Base-by-base conservation (phyloP, 2,329 filamentous ascomycete species). In the Pestalotiopsis fici region DNA sequence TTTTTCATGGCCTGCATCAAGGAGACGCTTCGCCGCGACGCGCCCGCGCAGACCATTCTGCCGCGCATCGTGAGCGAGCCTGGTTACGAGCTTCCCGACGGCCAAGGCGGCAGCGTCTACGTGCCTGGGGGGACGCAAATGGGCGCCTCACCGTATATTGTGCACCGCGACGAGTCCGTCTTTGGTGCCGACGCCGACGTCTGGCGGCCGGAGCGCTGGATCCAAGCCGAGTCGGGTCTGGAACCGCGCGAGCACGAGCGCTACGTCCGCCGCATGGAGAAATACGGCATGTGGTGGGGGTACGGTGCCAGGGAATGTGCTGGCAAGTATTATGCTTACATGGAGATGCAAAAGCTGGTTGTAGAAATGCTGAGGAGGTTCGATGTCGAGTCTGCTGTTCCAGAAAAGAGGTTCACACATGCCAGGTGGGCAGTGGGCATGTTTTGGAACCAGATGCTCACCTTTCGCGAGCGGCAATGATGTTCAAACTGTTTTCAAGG, bases 261-360 rank as follows among this genome's bases (percentile, higher is more conserved):
- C 23, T 57, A 27, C 55, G 55, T 57, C 55, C 55, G 55, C 43
- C 43, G 43, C 15, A 50, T 50, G 43, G 43, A 50, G 7, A 50
- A 50, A 18, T 50, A 50, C 43, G 43, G 43, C 43, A 50, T 50
- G 43, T 50, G 43, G 43, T 50, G 43, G 43, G 43, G 43, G 15
- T 50, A 50, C 43, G 43, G 43, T 18, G 43, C 43, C 43, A 4
- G 43, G 15, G 43, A 50, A 18, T 50, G 43, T 18, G 43, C 43
- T 6, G 43, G 43, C 43, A 50, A 50, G 43, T 50, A 50, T 7
- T 50, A 50, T 3, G 43, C 43, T 6, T 50, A 50, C n/a, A 50
- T 66, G 25, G 64, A 66, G 64, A 66, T 66, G 64, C 64, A 66
- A 55, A 66, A 66, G 37, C 64, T 66, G 2, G 59, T 56, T 35